These are phyloP conservation scores for Trichoderma reesei DNA, from an alignment of 495 filamentous ascomycete genomes.

Conservation along the genomic window DNA sequence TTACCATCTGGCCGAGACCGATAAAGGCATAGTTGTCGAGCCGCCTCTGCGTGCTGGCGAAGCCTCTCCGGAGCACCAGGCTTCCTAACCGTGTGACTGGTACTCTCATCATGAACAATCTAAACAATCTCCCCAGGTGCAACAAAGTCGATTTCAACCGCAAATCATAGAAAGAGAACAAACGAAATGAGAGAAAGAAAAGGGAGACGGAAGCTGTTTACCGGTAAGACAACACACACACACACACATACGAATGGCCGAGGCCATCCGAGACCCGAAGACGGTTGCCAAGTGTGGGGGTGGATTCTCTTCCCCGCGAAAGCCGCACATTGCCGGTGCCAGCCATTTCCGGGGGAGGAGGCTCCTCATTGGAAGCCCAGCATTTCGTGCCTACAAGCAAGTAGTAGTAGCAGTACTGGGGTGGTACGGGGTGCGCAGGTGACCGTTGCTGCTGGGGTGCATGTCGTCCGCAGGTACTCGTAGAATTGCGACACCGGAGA, in stretches of 20 bases:
- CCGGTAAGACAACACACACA: too few relatives aligned
- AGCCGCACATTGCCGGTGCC: slow-evolving; percentile 30
- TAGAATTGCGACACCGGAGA: not conserved
- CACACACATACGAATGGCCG: not conserved
- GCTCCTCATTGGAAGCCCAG: not conserved
- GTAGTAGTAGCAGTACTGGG: too few relatives aligned
- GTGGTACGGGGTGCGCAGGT: too few relatives aligned
- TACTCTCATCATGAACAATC: slow-evolving; percentile 17
- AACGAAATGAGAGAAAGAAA: not conserved
- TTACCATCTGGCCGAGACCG: slow-evolving; percentile 79
- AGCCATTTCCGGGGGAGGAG: slow-evolving; percentile 10
- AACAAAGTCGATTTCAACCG: too few relatives aligned
- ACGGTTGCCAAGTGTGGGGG: slow-evolving; percentile 1
- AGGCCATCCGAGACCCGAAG: slow-evolving; percentile 8
- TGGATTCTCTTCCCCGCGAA: slow-evolving; percentile 13
- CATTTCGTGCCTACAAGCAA: not conserved
- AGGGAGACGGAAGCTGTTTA: not conserved
- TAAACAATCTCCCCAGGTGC: not conserved
- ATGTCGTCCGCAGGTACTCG: not conserved
- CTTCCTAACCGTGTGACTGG: slow-evolving; percentile 4
- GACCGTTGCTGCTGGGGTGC: not conserved
- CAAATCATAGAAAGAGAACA: not conserved
- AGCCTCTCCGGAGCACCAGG: slow-evolving; percentile 33
- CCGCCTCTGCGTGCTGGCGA: slow-evolving; percentile 44
- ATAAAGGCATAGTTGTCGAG: slow-evolving; percentile 73